Percentiles rank a stretch among this genome's conserved stretches.
Conservation (phyloP, 2,329 filamentous ascomycete genomes). For the Pseudogymnoascus pannorum region DNA sequence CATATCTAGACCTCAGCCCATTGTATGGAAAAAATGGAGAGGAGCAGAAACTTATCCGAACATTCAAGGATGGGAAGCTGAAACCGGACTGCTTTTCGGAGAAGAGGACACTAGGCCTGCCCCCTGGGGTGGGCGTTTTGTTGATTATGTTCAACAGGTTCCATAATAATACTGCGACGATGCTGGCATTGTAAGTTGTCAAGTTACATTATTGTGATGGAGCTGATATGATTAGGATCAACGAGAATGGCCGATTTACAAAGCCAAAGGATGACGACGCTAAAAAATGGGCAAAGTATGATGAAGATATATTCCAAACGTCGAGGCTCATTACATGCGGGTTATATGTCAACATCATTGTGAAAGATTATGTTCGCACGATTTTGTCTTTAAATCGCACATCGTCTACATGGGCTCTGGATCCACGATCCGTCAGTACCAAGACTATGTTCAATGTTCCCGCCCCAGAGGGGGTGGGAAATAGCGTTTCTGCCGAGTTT, state of each 20-base stretch:
- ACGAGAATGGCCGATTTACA: conserved; percentile 72
- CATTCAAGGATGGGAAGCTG: conserved; percentile 62
- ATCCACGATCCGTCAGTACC: conserved; percentile 63
- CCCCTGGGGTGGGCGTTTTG: conserved; percentile 63
- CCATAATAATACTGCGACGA: conserved; percentile 78
- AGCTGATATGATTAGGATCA: conserved; percentile 47
- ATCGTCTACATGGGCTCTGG: conserved; percentile 52
- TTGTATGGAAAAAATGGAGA: conserved; percentile 59
- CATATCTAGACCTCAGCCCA: conserved; percentile 66
- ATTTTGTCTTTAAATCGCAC: conserved; percentile 35
- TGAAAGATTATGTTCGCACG: conserved; percentile 71
- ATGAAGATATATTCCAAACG: conserved; percentile 74
- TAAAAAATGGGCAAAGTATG: conserved; percentile 57
- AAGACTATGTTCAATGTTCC: conserved; percentile 41
- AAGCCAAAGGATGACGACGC: conserved; percentile 51
- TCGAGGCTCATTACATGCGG: conserved; percentile 67
- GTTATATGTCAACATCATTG: conserved; percentile 70
- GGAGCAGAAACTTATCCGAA: conserved; percentile 45
- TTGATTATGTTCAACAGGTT: conserved; percentile 75
- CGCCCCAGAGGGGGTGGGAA: conserved; percentile 66
- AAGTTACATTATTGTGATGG: conserved; percentile 4
- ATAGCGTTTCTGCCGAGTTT: conserved; percentile 81
- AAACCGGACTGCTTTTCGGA: conserved; percentile 69
- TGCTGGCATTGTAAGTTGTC: conserved; percentile 51
- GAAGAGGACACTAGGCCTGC: conserved; percentile 61